These are phyloP conservation scores for Fusarium sp. DNA, from an alignment of 2,329 filamentous ascomycete genomes.

Conservation along the genomic window DNA sequence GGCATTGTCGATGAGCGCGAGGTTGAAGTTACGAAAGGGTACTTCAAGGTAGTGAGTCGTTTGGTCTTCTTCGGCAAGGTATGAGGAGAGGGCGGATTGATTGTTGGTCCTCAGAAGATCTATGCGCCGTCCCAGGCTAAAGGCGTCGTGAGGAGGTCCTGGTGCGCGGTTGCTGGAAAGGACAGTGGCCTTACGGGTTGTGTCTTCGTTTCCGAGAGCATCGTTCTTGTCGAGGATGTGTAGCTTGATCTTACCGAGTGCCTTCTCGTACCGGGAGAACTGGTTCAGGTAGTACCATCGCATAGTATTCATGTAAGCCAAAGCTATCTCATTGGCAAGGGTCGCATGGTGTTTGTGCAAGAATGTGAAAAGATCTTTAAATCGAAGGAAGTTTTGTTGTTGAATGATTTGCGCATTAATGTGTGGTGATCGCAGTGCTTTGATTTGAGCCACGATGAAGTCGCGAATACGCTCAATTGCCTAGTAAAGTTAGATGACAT, in stretches of 20 bases:
- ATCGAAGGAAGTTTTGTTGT: conserved; percentile 88
- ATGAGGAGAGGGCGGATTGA: conserved; percentile 83
- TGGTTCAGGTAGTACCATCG: conserved; percentile 97
- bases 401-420: conserved; percentile 98
- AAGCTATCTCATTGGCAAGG: conserved; percentile 90
- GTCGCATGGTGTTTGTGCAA: conserved; percentile 83
- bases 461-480: conserved; percentile 95
- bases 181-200: conserved; percentile 72
- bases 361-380: conserved; percentile 90
- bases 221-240: conserved; percentile 87
- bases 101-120: conserved; percentile 83
- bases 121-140: conserved; percentile 87
- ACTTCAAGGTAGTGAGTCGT: conserved; percentile 88
- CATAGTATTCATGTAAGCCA: conserved; percentile 98
- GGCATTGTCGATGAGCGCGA: conserved; percentile 93
- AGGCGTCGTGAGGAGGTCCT: conserved; percentile 82
- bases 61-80: conserved; percentile 91
- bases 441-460: conserved; percentile 94
- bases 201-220: conserved; percentile 83
- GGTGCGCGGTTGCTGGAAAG: conserved; percentile 62
- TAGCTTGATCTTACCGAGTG: conserved; percentile 86
- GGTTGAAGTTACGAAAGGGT: conserved; percentile 93
- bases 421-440: conserved; percentile 90
- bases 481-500: conserved; percentile 54
- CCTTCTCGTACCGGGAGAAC: conserved; percentile 87